Evolutionary conservation across 306 rosid species (phyloP), one percentile per base, ranked within the genome.

Genomic region (Alnus rubra): DNA sequence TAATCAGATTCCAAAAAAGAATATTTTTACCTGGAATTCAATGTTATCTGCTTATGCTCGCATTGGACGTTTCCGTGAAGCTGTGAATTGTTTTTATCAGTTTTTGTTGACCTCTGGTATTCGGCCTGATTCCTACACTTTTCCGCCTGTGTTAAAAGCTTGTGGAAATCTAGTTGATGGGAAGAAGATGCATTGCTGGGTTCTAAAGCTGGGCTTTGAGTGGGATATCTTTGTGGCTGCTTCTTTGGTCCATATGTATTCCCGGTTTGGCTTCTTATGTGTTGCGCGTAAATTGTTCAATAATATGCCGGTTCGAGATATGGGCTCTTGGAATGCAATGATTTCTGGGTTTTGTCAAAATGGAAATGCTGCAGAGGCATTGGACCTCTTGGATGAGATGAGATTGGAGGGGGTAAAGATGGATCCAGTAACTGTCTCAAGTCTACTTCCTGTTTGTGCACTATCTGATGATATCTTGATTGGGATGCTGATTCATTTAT

Each of bases 241-340:
- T 49, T 87, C 90, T 54, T 68, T 87, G 82, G 74, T 86, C 75
- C 88, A 87, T 75, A 79, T 87, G 87, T 87, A 87, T 52, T 79
- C 88, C 51, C 83, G 88, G 76, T 82, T 79, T 74, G 78, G 90
- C 64, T 76, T 75, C n/a, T 78, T 86, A 60, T 53, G 12, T 11
- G 33, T 60, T 77, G 87, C 89, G 0, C 68, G 74, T 63, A 74
- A 77, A 50, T 59, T 87, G 76, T 84, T 87, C 56, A 53, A 79
- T 67, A 83, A 71, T 62, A 82, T 84, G 86, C 84, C 82, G 18
- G 18, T 79, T 33, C 84, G 88, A 60, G 90, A 87, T 77, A 75
- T 74, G 71, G 90, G 90, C 30, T 76, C 83, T 64, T 87, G 86
- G 88, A 87, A 87, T 80, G 88, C 88, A 45, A 87, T 87, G 90